Evolutionary conservation across 176 grass and related monocot genomes (phyloP), one percentile per base, ranked within the genome.

Genomic region (Juncus effusus): DNA sequence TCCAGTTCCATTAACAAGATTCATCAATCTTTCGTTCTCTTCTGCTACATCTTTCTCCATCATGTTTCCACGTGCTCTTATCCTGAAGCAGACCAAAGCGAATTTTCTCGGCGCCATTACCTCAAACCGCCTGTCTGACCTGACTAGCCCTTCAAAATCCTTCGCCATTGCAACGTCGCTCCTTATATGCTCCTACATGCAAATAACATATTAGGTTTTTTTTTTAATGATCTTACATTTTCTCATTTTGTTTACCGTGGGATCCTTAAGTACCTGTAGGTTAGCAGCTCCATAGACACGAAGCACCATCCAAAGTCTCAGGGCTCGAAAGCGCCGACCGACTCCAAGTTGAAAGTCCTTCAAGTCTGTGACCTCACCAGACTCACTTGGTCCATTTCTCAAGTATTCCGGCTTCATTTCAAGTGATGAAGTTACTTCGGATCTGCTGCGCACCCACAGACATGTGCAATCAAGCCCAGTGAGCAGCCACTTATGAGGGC

Each of bases 271-370:
- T 47, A 47, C 44, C 44, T 47, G 76, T 0, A 88, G 79, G 49
- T 78, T 81, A 62, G 61, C 63, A 0, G 63, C 5, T 37, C 84
- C 78, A 42, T 82, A 74, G 35, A 63, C 74, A 6, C 74, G 56
- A 16, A 86, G 56, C 36, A 86, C 84, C 84, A 65, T 82, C 84
- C 85, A 87, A 1, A 87, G 80, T 67, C 82, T 87, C 1, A 86
- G 83, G 0, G 74, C 78, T 0, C 83, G 78, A 75, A 86, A 86
- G 1, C 83, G 78, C 0, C 83, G 83, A 4, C 83, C 84, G 7
- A 75, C 69, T 7, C 84, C 84, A 3, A 86, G 49, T 65, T 86
- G 84, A 61, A 86, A 77, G 63, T 86, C 84, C 63, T 87, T 87
- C 64, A 78, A 72, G 42, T 87, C 79, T 0, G 69, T 74, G 6